phyloP scores from a whole-genome alignment of 2,329 filamentous ascomycete genomes.

The Sporothrix globosa region DNA sequence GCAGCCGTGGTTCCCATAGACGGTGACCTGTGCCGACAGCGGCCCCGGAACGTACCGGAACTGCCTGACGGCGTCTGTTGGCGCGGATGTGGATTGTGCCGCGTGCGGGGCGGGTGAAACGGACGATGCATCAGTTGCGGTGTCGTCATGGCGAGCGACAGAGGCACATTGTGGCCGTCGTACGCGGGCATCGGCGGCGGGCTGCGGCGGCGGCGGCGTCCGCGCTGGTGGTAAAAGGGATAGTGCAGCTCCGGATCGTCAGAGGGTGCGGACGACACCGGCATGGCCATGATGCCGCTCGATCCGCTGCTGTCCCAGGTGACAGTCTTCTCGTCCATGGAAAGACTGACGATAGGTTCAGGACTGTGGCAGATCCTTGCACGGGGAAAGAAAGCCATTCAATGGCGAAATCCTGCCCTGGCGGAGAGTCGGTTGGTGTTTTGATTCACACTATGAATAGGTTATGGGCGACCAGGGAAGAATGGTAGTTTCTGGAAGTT shows the following conservation, averaged over 20 bases:
- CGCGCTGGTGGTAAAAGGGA: conserved; percentile 25
- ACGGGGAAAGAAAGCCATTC: conserved; percentile 21
- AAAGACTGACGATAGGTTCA: background rate
- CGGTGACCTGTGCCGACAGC: conserved; percentile 47
- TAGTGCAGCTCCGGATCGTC: conserved; percentile 21
- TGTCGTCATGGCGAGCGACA: conserved; percentile 23
- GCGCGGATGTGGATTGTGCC: conserved; percentile 4
- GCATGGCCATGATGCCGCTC: background rate
- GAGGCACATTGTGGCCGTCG: conserved; percentile 1
- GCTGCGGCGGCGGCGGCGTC: conserved; percentile 32
- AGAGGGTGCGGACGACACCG: background rate
- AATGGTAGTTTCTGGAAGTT: background rate
- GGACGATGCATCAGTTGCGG: background rate
- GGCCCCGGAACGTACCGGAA: conserved; percentile 48
- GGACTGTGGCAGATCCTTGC: conserved; percentile 24
- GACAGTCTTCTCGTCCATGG: conserved; percentile 7
- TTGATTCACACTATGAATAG: too few species aligned
- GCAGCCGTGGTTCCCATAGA: background rate
- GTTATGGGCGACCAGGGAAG: background rate
- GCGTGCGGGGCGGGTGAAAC: background rate
- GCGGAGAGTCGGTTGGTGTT: background rate
- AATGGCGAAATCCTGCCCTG: background rate
- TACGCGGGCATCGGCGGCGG: conserved; percentile 15
- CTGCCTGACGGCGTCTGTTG: conserved; percentile 42
- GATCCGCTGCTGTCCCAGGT: background rate